Percentiles rank a stretch among this genome's conserved stretches.
Conservation (phyloP, 176 grass and related monocot species). For the Coix lacrymajobi region DNA sequence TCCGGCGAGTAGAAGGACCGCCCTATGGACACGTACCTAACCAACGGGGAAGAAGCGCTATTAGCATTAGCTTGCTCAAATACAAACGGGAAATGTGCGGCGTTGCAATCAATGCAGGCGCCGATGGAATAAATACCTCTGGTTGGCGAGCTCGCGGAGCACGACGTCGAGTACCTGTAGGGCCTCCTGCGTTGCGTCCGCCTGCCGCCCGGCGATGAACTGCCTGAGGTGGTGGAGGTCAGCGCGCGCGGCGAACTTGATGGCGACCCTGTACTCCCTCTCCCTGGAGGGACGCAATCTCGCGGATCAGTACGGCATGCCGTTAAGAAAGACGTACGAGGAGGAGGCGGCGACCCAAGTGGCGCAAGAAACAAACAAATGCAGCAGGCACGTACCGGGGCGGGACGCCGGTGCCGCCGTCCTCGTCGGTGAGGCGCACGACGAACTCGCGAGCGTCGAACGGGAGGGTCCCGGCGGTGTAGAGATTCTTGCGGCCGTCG, state of each 20-base stretch:
- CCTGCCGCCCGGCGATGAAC: constrained; percentile 83
- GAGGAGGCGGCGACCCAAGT: background rate
- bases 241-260: constrained; percentile 94
- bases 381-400: constrained; percentile 39
- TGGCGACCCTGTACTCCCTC: constrained; percentile 77
- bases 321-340: background rate
- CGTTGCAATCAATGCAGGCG: constrained; percentile 21
- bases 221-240: constrained; percentile 87
- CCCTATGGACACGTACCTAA: constrained; percentile 73
- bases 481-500: constrained; percentile 94
- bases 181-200: constrained; percentile 80
- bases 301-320: background rate
- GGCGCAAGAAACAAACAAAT: background rate
- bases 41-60: background rate
- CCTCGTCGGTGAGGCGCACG: constrained; percentile 67
- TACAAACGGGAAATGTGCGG: background rate
- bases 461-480: constrained; percentile 68
- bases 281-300: constrained; percentile 46
- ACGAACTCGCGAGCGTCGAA: constrained; percentile 86
- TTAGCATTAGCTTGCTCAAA: background rate
- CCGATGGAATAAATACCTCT: constrained; percentile 47
- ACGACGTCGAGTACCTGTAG: constrained; percentile 97
- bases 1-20: constrained; percentile 94
- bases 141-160: constrained; percentile 78
- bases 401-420: constrained; percentile 51